phyloP scores from a whole-genome alignment of 78 protist genomes.

The Dictyostelium purpureum region DNA sequence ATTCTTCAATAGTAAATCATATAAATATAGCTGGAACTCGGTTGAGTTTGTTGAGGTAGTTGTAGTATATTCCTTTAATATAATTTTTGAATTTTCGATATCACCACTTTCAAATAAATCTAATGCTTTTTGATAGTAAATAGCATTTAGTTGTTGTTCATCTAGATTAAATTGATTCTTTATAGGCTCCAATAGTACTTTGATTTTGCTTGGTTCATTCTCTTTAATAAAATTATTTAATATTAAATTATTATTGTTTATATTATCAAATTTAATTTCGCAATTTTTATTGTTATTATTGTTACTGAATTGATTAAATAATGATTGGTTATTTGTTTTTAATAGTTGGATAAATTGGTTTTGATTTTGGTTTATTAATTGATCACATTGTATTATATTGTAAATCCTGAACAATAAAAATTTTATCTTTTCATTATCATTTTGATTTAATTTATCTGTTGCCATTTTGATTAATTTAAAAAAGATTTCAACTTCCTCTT shows the following conservation, averaged over 20 bases:
- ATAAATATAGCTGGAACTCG: neutral
- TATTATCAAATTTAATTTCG: neutral
- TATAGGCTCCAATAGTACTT: neutral
- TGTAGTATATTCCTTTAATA: neutral
- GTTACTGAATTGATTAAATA: neutral
- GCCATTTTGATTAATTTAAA: neutral
- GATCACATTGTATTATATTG: neutral
- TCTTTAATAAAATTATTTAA: neutral
- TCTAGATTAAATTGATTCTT: neutral
- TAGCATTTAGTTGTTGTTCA: neutral
- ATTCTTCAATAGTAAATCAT: neutral
- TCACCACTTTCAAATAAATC: neutral
- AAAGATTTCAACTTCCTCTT: neutral
- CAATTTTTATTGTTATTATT: neutral
- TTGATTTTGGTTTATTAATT: neutral
- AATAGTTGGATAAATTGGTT: neutral
- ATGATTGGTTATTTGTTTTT: neutral
- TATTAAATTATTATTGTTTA: neutral
- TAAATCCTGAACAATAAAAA: neutral
- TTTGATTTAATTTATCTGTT: neutral
- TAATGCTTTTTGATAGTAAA: constrained; percentile 11
- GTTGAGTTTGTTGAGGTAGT: neutral
- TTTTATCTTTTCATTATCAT: neutral
- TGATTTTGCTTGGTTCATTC: neutral
- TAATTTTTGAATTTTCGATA: neutral